These are phyloP conservation scores for Theileria annulata DNA, from an alignment of 169 alveolate species.

Conservation along the genomic window DNA sequence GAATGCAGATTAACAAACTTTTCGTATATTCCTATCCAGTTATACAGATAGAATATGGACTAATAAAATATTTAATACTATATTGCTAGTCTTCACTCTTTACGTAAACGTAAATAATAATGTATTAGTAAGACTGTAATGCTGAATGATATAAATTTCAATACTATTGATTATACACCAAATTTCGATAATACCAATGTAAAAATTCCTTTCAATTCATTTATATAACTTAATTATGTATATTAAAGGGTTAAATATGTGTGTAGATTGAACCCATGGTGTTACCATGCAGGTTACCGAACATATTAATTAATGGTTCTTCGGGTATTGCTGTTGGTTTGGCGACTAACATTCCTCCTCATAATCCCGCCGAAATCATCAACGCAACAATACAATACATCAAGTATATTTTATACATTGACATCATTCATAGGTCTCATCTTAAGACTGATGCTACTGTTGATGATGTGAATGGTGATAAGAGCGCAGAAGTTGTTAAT, in stretches of 20 bases:
- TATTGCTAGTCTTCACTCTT: too few species aligned
- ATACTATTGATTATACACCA: conserved; percentile 72
- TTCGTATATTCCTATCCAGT: background rate
- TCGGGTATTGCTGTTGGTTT: conserved; percentile 86
- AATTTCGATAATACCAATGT: conserved; percentile 82
- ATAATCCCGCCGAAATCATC: conserved; percentile 76
- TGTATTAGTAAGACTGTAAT: conserved; percentile 69
- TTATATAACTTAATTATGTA: too few species aligned
- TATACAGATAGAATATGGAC: too few species aligned
- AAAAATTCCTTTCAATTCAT: background rate
- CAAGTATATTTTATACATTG: conserved; percentile 5
- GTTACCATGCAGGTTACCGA: conserved; percentile 78
- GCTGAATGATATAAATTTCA: conserved; percentile 68
- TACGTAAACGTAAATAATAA: background rate
- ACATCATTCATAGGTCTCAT: background rate
- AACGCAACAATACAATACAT: conserved; percentile 69
- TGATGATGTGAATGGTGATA: conserved; percentile 27
- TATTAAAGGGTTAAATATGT: background rate
- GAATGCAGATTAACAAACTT: conserved; percentile 73
- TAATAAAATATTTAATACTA: too few species aligned
- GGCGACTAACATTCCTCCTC: conserved; percentile 83
- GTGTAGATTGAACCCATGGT: conserved; percentile 78
- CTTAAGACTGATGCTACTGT: background rate
- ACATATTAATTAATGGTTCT: conserved; percentile 78
- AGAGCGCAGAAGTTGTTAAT: conserved; percentile 56